Evolutionary conservation across 345 rosid species (phyloP), one percentile per base, ranked within the genome.

Genomic region (Ceriops tagal): DNA sequence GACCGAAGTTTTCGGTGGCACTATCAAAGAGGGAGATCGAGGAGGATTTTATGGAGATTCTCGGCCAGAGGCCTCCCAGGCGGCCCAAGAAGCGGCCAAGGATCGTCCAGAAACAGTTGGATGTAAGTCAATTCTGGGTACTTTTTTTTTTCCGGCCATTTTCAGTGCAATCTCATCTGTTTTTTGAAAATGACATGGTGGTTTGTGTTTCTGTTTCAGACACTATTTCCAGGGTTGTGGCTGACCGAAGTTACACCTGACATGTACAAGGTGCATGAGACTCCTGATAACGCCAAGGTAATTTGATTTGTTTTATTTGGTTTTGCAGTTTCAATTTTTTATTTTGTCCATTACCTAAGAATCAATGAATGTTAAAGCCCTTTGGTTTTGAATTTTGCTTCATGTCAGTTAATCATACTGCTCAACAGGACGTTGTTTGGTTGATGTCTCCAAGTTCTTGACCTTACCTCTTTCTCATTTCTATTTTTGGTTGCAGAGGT

Each of bases 11-110:
- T 55, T 46, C 77, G 4, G 74, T 81, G 75, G 9, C 82, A 47
- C 69, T 92, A 55, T 43, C 83, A 34, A 88, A 66, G 88, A 83
- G 85, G 76, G 98, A 92, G 86, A 78, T 89, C 73, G 91, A 88
- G 60, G 86, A 81, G 18, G 98, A 92, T 76, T 88, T 74, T 65
- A 61, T 82, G 81, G 64, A 22, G 79, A 73, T 88, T 62, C 13
- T 73, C 1, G 84, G 90, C 21, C 85, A 75, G 5, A 66, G 80
- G 61, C 96, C 96, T 15, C 71, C 82, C 6, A 80, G 95, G 58
- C 73, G 92, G 52, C 95, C 91, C n/a, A 89, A 87, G 88, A 93
- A 87, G 80, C 83, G 92, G 35, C 74, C 83, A 11, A 84, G 85
- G 61, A 51, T 49, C 18, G 76, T 87, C 57, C 98, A 91, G 84